Evolutionary conservation across 768 basidiomycete species (phyloP).

Genomic region (Crepidotus variabilis): DNA sequence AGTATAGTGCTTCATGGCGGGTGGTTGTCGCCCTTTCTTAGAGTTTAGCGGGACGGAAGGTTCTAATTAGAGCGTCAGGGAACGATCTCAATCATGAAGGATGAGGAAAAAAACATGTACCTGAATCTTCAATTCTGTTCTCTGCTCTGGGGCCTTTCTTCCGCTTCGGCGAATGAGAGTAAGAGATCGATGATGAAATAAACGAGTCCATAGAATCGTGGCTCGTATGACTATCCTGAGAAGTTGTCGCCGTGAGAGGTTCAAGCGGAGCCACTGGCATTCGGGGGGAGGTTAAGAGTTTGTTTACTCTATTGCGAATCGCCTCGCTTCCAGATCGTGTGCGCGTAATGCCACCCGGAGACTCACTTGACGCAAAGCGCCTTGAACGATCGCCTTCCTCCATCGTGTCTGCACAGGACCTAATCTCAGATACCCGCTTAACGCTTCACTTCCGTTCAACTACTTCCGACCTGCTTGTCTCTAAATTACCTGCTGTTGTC

Average conservation of each 20-base stretch:
- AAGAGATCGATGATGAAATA: neutral
- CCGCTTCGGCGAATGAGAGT: slow-evolving; percentile 17
- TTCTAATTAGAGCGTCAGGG: neutral
- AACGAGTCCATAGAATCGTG: slow-evolving; percentile 5
- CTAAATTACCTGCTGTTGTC: too few species aligned
- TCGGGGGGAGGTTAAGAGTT: slow-evolving; percentile 3
- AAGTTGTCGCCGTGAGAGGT: slow-evolving; percentile 1
- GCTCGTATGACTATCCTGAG: slow-evolving; percentile 2
- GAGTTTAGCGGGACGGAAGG: neutral
- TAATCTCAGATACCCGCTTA: neutral
- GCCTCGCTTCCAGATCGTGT: slow-evolving; percentile 13
- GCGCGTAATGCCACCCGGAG: neutral
- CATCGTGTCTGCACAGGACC: slow-evolving; percentile 4
- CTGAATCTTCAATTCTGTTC: neutral
- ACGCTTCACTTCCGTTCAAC: too few species aligned
- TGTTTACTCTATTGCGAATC: slow-evolving; percentile 13
- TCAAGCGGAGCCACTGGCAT: neutral
- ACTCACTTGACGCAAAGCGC: neutral
- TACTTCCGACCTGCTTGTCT: too few species aligned
- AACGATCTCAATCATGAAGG: neutral
- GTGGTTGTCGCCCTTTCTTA: neutral
- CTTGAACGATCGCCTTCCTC: slow-evolving; percentile 1
- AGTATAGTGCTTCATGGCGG: neutral
- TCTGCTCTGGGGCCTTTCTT: slow-evolving; percentile 15
- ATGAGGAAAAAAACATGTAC: neutral